A percentile compares a stretch with the other conserved stretches of the same genome.
Evolutionary conservation across 1,139 yeast species (phyloP).

Genomic region (Pichia sp.): DNA sequence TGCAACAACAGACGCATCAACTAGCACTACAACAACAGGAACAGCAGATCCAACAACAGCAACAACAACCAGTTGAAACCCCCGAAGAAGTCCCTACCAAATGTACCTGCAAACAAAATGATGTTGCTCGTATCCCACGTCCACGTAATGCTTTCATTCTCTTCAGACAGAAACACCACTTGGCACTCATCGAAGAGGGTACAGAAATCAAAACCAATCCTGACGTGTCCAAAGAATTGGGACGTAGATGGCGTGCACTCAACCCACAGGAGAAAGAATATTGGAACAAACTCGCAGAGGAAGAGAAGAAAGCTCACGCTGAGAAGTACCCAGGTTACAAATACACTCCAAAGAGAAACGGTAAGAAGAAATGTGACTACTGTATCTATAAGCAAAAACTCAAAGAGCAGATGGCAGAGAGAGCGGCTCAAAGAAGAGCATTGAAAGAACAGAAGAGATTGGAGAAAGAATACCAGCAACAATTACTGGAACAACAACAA

Average conservation of each 20-base stretch:
- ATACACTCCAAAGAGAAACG: constrained; percentile 62
- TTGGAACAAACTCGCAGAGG: constrained; percentile 80
- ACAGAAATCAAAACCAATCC: constrained; percentile 64
- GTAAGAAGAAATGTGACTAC: constrained; percentile 50
- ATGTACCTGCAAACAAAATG: constrained; percentile 46
- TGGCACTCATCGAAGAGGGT: constrained; percentile 50
- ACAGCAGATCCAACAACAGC: not conserved
- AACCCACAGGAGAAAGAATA: constrained; percentile 62
- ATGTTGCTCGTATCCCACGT: constrained; percentile 48
- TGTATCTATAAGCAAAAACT: constrained; percentile 46
- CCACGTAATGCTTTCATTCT: constrained; percentile 56
- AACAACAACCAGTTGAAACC: not conserved
- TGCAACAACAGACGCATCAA: constrained; percentile 1
- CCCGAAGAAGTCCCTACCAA: constrained; percentile 28
- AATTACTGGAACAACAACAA: constrained; percentile 11
- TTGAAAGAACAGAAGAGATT: constrained; percentile 13
- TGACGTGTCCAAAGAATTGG: constrained; percentile 69
- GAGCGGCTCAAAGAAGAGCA: constrained; percentile 12
- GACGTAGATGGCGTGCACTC: constrained; percentile 77
- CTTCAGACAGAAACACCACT: constrained; percentile 54
- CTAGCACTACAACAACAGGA: constrained; percentile 1
- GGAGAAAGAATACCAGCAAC: constrained; percentile 21
- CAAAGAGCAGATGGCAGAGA: constrained; percentile 20
- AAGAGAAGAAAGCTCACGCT: constrained; percentile 75
- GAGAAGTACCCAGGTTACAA: constrained; percentile 81